Conservation (phyloP, 371 early-diverging fungal species). For the Amoeboradix gromovi region DNA sequence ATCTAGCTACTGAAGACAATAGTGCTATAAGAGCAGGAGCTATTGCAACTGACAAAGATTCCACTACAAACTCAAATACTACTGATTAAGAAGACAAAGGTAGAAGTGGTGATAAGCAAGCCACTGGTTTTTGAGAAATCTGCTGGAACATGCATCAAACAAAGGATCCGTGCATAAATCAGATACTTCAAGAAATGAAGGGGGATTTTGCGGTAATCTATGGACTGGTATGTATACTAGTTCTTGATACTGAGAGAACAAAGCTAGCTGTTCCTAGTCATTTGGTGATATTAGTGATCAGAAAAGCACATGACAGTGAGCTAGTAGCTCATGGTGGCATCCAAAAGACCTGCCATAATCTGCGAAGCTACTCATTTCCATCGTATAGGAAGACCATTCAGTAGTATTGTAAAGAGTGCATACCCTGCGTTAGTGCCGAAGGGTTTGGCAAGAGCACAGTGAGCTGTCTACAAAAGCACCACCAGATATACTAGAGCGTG, state of each 20-base stretch:
- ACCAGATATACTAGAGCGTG: not conserved
- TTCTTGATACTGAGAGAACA: not conserved
- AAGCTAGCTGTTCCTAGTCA: not conserved
- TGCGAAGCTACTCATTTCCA: not conserved
- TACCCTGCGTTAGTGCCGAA: not conserved
- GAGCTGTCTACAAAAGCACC: not conserved
- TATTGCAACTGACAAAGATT: too few relatives aligned
- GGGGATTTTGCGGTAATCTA: not conserved
- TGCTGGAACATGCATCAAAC: not conserved
- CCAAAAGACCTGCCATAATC: not conserved
- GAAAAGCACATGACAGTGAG: not conserved
- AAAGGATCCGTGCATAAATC: not conserved
- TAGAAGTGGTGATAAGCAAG: not conserved
- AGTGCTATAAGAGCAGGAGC: too few relatives aligned
- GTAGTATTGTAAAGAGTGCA: not conserved
- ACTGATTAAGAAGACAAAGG: not conserved
- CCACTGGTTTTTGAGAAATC: not conserved
- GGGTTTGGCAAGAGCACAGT: not conserved
- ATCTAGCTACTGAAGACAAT: not conserved
- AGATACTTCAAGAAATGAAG: not conserved
- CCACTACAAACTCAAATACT: too few relatives aligned
- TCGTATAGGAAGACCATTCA: not conserved
- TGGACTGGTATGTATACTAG: too few relatives aligned
- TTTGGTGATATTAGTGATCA: not conserved
- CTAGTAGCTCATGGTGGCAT: not conserved